phyloP scores from a whole-genome alignment of 768 basidiomycete genomes.

The Mycena crocata region DNA sequence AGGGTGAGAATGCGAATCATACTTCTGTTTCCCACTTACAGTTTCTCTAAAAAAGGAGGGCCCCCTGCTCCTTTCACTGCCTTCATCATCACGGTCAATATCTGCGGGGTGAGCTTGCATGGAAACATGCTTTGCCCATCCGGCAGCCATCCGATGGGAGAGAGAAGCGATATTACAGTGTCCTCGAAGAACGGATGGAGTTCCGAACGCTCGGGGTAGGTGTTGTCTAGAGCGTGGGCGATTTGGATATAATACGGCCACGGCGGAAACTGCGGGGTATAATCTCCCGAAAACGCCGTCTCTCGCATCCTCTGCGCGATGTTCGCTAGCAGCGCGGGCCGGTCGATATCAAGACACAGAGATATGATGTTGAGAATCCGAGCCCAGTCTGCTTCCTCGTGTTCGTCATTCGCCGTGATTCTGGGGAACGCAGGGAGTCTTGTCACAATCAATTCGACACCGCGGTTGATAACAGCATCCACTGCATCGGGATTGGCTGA shows the following conservation, averaged over 20 bases:
- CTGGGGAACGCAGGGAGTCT: not conserved
- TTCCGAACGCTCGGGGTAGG: not conserved
- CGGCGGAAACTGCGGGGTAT: not conserved
- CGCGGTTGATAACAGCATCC: not conserved
- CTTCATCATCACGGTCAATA: not conserved
- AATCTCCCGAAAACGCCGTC: not conserved
- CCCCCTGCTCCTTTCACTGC: conserved; percentile 7
- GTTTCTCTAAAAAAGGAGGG: not conserved
- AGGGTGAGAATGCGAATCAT: not conserved
- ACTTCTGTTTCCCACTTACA: conserved; percentile 1
- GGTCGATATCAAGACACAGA: conserved; percentile 4
- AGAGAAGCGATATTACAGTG: not conserved
- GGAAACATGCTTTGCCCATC: not conserved
- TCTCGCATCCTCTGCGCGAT: conserved; percentile 9
- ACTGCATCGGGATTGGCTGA: not conserved
- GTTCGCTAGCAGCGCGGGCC: not conserved
- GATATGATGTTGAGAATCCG: not conserved
- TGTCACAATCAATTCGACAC: not conserved
- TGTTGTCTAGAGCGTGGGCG: not conserved
- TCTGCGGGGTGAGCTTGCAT: not conserved
- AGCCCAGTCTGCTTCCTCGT: not conserved
- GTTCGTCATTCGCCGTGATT: not conserved
- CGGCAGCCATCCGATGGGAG: not conserved
- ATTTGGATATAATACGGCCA: not conserved
- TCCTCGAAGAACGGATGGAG: conserved; percentile 4